Evolutionary conservation across 1,284 basidiomycete species (phyloP), one percentile per base, ranked within the genome.

Genomic region (Ceratobasidium sp.): DNA sequence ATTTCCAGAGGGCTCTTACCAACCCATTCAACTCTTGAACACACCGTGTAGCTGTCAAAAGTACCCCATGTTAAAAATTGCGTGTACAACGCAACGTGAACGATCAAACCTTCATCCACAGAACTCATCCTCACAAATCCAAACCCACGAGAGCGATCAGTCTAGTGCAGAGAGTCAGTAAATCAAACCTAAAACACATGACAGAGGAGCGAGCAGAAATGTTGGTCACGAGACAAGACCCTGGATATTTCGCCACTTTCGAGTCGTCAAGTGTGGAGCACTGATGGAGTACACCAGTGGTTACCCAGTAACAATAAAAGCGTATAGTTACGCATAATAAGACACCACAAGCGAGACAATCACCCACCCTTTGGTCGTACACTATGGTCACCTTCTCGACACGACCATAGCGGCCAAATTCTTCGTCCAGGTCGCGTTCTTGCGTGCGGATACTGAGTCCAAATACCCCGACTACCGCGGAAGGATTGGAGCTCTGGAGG

Each of bases 301-400:
- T 46, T 46, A n/a, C 24, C 4, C 22, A 63, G 22, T 7, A 48
- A 48, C 51, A 54, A 46, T 11, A 13, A 11, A 13, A 34, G 4
- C 9, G 41, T 16, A 16, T n/a, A n/a, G 43, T 19, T 19, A 9
- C 41, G 16, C 43, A 3, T 16, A 19, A 46, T 7, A n/a, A 22
- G 7, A 7, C 13, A 4, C 24, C 13, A 34, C 31, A 59, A 39
- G n/a, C 34, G 34, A 41, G 8, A 37, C 19, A 39, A 24, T 24
- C 84, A 81, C 94, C 81, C 81, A 98, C 96, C 80, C 96, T 86
- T 82, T 98, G 96, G 83, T 99, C 97, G 81, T 98, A 98, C n/a
- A 99, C 98, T 78, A 99, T 96, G 66, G 93, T 93, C 46, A 96
- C 95, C 83, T 98, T 98, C 80, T 97, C 94, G 66, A 98, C 96